These are phyloP conservation scores for Sugiyamaella boreocaroliniensis DNA, from an alignment of 805 yeast genomes.

Conservation along the genomic window DNA sequence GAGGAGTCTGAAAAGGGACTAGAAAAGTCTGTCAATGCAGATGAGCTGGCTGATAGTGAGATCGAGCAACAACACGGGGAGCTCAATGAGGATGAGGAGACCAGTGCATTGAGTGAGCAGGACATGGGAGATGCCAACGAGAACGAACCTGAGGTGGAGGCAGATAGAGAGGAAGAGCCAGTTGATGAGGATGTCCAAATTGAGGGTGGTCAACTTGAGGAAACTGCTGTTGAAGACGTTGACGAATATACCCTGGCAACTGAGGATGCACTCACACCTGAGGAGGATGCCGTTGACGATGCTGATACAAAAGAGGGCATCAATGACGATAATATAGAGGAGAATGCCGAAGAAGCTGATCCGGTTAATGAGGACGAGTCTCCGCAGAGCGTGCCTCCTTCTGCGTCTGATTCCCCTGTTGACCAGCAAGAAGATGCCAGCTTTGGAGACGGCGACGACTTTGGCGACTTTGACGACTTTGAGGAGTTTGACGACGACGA, in stretches of 20 bases:
- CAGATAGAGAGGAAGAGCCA: background rate
- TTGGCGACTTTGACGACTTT: constrained; percentile 32
- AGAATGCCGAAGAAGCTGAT: background rate
- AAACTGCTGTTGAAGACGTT: background rate
- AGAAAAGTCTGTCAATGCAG: too few species aligned
- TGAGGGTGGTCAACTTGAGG: background rate
- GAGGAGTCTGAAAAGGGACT: too few species aligned
- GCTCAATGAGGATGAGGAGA: too few species aligned
- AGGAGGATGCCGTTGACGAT: background rate
- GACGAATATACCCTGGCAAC: background rate
- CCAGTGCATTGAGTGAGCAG: background rate
- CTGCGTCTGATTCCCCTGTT: background rate
- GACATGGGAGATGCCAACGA: background rate
- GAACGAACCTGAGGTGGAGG: background rate
- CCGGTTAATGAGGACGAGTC: background rate
- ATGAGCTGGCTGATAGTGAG: too few species aligned
- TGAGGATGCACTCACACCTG: background rate
- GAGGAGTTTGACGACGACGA: constrained; percentile 26
- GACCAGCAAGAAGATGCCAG: background rate
- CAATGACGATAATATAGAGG: background rate
- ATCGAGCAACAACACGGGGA: too few species aligned
- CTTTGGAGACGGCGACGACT: constrained; percentile 19
- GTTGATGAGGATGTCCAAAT: background rate
- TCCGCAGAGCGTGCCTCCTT: too few species aligned
- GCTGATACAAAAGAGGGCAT: background rate